phyloP scores from a whole-genome alignment of 2,329 filamentous ascomycete genomes.

The Aspergillus neoniger region DNA sequence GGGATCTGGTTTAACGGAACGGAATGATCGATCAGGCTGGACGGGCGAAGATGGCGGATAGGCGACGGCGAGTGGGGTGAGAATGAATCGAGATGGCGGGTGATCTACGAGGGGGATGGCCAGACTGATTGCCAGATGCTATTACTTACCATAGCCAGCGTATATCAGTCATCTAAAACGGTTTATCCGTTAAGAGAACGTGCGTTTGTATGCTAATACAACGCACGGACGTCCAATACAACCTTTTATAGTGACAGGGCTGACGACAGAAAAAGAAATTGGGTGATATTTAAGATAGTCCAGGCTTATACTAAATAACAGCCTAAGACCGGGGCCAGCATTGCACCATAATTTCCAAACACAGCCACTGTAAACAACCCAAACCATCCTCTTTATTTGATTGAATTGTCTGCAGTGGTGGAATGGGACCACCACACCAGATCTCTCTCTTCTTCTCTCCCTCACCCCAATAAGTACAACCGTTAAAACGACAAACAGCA shows the following conservation, averaged over 20 bases:
- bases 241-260: not conserved
- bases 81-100: no score
- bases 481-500: not conserved
- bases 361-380: conserved; percentile 26
- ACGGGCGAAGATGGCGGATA: no score
- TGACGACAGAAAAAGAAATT: conserved; percentile 24
- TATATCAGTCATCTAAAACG: not conserved
- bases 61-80: no score
- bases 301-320: conserved; percentile 34
- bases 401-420: conserved; percentile 18
- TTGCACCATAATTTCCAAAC: conserved; percentile 24
- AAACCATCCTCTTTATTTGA: conserved; percentile 17
- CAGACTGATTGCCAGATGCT: not conserved
- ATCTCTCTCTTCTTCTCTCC: not conserved
- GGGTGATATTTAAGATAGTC: conserved; percentile 35
- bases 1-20: no score
- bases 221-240: not conserved
- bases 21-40: no score
- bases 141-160: not conserved
- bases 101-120: not conserved
- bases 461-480: conserved; percentile 8
- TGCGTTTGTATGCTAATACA: not conserved
- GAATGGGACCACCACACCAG: conserved; percentile 16
- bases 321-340: conserved; percentile 30
- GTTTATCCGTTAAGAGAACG: no score